A percentile compares a stretch with the other conserved stretches of the same genome.
Conservation (phyloP, 306 rosid genomes). For the Trifolium repens region DNA sequence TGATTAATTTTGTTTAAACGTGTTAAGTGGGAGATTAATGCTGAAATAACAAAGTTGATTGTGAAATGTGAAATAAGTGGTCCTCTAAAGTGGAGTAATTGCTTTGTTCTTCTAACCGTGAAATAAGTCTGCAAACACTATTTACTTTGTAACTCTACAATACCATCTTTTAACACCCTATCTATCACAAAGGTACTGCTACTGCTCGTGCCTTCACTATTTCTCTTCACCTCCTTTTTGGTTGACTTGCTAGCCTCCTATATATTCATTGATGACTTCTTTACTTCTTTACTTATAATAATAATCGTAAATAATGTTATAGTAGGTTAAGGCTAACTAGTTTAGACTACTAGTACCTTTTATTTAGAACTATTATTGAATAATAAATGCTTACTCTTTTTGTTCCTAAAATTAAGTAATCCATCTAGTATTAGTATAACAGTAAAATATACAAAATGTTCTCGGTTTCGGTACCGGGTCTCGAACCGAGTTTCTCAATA, state of each 20-base stretch:
- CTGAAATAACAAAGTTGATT: background rate
- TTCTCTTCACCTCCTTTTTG: conserved; percentile 3
- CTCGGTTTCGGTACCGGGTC: too few species aligned
- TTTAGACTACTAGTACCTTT: background rate
- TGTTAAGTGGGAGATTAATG: background rate
- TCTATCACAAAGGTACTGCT: background rate
- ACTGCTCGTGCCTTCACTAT: background rate
- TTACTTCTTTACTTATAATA: background rate
- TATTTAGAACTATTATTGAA: background rate
- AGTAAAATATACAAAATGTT: too few species aligned
- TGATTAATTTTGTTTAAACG: too few species aligned
- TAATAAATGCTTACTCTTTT: background rate
- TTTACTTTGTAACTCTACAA: background rate
- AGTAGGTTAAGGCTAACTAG: background rate
- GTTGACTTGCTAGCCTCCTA: conserved; percentile 10
- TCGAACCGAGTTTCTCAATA: too few species aligned
- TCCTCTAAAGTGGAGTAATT: background rate
- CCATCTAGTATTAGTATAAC: too few species aligned
- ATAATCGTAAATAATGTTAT: background rate
- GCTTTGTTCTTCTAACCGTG: background rate
- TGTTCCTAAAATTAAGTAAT: background rate
- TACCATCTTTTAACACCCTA: background rate
- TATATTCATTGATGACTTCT: background rate
- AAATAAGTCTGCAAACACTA: background rate
- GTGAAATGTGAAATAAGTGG: background rate